Evolutionary conservation across 805 yeast genomes (phyloP).

Genomic region (Starmerella vaccinii): DNA sequence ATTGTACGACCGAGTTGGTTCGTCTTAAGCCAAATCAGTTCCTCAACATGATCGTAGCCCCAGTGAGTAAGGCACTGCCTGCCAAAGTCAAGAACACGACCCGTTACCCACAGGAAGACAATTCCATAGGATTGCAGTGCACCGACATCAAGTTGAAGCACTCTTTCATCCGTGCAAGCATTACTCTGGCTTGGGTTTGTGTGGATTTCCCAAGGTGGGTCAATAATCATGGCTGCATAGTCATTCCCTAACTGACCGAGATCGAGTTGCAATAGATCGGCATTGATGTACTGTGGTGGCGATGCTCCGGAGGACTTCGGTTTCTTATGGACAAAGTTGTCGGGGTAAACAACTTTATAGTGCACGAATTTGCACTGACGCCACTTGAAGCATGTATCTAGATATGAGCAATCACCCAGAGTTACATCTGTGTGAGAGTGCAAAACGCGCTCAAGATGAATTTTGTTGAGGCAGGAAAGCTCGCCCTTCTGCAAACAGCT

Average conservation of each 20-base stretch:
- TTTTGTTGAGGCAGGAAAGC: conserved; percentile 18
- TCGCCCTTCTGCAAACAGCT: conserved; percentile 2
- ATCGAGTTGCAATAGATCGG: conserved; percentile 70
- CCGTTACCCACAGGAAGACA: conserved; percentile 86
- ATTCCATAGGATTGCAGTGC: conserved; percentile 75
- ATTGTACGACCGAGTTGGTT: conserved; percentile 81
- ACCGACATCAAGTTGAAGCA: conserved; percentile 54
- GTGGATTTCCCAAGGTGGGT: conserved; percentile 96
- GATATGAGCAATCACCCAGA: conserved; percentile 84
- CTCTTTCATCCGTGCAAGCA: conserved; percentile 52
- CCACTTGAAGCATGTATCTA: conserved; percentile 87
- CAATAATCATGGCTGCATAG: conserved; percentile 69
- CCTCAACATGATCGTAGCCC: conserved; percentile 76
- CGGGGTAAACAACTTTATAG: conserved; percentile 36
- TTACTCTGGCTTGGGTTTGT: conserved; percentile 41
- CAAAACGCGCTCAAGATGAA: conserved; percentile 31
- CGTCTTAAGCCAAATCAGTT: conserved; percentile 81
- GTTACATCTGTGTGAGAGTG: conserved; percentile 50
- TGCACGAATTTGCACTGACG: conserved; percentile 73
- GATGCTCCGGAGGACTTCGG: background rate
- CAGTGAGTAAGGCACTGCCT: conserved; percentile 62
- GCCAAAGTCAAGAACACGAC: conserved; percentile 83
- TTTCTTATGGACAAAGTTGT: background rate
- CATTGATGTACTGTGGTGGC: conserved; percentile 68
- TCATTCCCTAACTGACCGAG: conserved; percentile 65